Evolutionary conservation across 2,329 filamentous ascomycete species (phyloP), one percentile per base, ranked within the genome.

Genomic region (Aureobasidium namibiae): DNA sequence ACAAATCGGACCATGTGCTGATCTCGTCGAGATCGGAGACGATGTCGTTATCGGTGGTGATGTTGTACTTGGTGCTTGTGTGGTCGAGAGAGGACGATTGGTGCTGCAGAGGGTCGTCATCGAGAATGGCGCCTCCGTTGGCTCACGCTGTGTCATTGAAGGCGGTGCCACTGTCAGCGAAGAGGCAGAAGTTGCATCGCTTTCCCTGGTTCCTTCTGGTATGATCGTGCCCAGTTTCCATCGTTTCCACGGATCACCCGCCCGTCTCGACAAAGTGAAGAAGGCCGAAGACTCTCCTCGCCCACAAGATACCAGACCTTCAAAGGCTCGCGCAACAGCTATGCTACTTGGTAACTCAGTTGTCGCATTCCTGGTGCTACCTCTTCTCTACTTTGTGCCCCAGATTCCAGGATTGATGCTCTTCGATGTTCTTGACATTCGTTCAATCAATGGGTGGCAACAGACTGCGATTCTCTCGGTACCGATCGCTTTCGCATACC

Each of bases 1-100:
- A 2, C 46, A 50, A 31, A 36, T 50, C 13, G 46, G 46, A 6
- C 46, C 46, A 5, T 50, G 46, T 10, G 18, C 21, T 24, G 46
- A 50, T 36, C 46, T 50, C 11, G 13, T 50, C n/a, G 46, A 50
- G 46, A 50, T 50, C 3, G 46, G 46, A 11, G 31, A 50, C 8
- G 46, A 50, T 24, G 46, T 50, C 33, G 46, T 50, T n/a, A 50
- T 50, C 16, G 46, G 46, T 23, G 46, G 46, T 16, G 46, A 50
- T 50, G 46, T 50, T 36, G n/a, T 50, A 10, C 21, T 50, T 11
- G 46, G 46, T 9, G 18, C 29, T 5, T 50, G 31, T 50, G 29
- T 36, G 31, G 9, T 50, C 7, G 46, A 50, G 33, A 34, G 46
- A 24, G 46, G 46, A 50, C 31, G 31, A 14, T 23, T 50, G 33